Base-by-base conservation (phyloP, 768 basidiomycete genomes). In the Butyriboletus loyo region DNA sequence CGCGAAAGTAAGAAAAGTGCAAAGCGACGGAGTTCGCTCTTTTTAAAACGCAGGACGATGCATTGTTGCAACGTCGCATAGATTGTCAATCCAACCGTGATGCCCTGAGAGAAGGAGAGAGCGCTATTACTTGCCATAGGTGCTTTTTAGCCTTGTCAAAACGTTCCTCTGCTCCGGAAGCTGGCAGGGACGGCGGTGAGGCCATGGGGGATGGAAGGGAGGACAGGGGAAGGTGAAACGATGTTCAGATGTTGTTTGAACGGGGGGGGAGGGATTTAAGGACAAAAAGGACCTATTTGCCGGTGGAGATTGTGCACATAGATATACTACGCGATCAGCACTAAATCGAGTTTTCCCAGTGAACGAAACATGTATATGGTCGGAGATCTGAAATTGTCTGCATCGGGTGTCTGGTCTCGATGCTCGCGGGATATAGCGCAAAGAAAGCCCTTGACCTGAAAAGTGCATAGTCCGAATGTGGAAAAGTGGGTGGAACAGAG, bases 271-370 rank as follows among this genome's bases (percentile, higher is more conserved):
- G 62, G 64, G 54, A 60, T 67, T 67, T 68, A 70, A 68, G 66
- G 60, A 53, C 32, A 48, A 64, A 56, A 53, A 46, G 60, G 60
- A 50, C 49, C 45, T 53, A 55, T 64, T 66, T 61, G 49, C 59
- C 66, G 66, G 68, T 68, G 56, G 66, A 68, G 64, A 69, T 71
- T 71, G 62, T 70, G 64, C 62, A 70, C 66, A 66, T 70, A 72
- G 70, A 72, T 72, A 70, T 66, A 71, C 66, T 68, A 72, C 68
- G 68, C 60, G 68, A 69, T 72, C 68, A 72, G 60, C 58, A 60
- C 70, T 66, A 69, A 69, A 68, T 64, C 64, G 62, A 70, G 59
- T 65, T 63, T 71, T 70, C 56, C 70, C 64, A 59, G 57, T 63
- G 60, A 66, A 56, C 66, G 68, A 65, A 65, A 72, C 68, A 63